phyloP scores from a whole-genome alignment of 305 asterid species.

The Fraxinus velutina region DNA sequence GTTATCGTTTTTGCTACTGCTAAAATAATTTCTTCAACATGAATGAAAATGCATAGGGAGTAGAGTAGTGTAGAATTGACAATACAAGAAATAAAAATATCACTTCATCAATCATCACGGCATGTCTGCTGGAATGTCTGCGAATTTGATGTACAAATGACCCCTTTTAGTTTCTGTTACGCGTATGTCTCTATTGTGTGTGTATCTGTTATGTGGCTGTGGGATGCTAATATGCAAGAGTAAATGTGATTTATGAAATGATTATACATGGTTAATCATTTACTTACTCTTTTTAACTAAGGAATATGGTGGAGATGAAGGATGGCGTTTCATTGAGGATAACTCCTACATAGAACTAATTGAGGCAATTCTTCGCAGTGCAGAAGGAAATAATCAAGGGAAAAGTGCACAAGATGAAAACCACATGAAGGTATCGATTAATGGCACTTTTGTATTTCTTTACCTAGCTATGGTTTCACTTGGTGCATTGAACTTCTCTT shows the following conservation, averaged over 20 bases:
- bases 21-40: not conserved
- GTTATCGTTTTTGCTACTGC: not conserved
- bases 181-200: not conserved
- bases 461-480: not conserved
- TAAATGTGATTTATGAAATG: not conserved
- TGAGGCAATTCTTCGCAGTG: constrained; percentile 27
- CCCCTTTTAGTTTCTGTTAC: not conserved
- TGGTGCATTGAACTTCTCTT: not conserved
- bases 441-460: not conserved
- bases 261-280: not conserved
- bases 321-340: constrained; percentile 31
- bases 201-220: not conserved
- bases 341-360: constrained; percentile 23
- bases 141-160: not conserved
- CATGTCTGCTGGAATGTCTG: not conserved
- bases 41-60: not conserved
- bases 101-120: not conserved
- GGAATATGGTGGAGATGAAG: constrained; percentile 30
- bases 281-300: not conserved
- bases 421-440: not conserved
- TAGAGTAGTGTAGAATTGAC: not conserved
- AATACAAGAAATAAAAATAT: not conserved
- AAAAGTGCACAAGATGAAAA: not conserved
- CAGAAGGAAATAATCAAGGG: not conserved
- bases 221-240: not conserved